A percentile compares a stretch with the other conserved stretches of the same genome.
Conservation (phyloP, 495 filamentous ascomycete species). For the Pseudevernia furfuracea region DNA sequence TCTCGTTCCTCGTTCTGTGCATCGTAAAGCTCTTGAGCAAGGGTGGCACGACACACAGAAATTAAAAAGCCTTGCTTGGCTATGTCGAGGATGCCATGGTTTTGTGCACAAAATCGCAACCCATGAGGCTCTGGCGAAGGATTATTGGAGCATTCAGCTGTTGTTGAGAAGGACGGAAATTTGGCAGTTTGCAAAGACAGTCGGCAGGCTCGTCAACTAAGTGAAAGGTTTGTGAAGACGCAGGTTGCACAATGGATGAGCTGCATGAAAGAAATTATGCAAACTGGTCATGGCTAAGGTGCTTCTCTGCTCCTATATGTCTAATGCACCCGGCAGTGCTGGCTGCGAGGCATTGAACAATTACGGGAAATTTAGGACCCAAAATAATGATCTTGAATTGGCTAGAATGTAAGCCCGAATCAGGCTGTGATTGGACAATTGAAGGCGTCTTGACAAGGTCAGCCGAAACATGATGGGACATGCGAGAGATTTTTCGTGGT, state of each 20-base stretch:
- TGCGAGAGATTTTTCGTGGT: neutral
- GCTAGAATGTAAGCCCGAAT: neutral
- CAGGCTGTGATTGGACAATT: neutral
- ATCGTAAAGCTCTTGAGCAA: neutral
- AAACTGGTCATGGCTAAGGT: neutral
- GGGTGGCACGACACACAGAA: neutral
- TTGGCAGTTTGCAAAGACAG: neutral
- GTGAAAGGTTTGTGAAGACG: neutral
- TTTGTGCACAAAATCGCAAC: neutral
- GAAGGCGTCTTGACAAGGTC: neutral
- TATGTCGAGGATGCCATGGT: slow-evolving; percentile 5
- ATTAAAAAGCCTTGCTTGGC: neutral
- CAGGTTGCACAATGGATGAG: neutral
- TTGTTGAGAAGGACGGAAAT: slow-evolving; percentile 9
- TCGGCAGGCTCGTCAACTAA: neutral
- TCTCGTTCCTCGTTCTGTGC: neutral
- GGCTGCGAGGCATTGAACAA: neutral
- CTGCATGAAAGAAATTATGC: too few relatives aligned
- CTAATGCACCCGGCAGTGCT: neutral
- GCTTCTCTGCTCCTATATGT: neutral
- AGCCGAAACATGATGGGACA: neutral
- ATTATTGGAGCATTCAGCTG: slow-evolving; percentile 1
- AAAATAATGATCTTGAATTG: neutral
- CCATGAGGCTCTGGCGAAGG: neutral
- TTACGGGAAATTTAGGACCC: neutral